These are phyloP conservation scores for Aspergillus tamarii DNA, from an alignment of 2,329 filamentous ascomycete species.

Conservation along the genomic window DNA sequence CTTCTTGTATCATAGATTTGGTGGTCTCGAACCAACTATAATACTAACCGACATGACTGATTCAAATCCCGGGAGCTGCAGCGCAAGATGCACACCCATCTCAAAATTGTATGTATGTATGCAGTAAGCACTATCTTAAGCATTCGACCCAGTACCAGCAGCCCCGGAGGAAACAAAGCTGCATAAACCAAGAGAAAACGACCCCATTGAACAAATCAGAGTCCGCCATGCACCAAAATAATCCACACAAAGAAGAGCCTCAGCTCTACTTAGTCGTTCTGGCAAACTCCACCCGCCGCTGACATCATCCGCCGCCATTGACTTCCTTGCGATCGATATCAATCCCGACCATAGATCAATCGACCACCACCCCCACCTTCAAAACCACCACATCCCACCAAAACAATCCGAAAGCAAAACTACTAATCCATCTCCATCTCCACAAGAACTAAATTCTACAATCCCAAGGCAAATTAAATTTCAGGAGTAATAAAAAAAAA, in stretches of 20 bases:
- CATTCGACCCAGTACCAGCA: not conserved
- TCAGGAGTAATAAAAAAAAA: not conserved
- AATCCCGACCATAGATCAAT: not conserved
- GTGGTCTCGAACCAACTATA: conserved; percentile 10
- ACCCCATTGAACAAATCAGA: not conserved
- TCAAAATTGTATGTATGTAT: not conserved
- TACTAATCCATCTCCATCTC: too few relatives aligned
- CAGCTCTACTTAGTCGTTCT: not conserved
- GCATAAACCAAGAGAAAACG: not conserved
- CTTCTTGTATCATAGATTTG: conserved; percentile 22
- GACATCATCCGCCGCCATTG: conserved; percentile 32
- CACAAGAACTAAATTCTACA: too few relatives aligned
- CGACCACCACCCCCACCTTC: not conserved
- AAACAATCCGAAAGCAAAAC: too few relatives aligned
- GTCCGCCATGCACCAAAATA: not conserved
- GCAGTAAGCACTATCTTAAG: not conserved
- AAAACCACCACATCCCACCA: not conserved
- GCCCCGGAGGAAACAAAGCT: not conserved
- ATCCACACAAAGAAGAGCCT: not conserved
- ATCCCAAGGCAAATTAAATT: not conserved
- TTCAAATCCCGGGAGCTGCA: not conserved
- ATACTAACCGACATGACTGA: conserved; percentile 4
- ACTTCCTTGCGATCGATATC: not conserved
- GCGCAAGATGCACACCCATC: not conserved
- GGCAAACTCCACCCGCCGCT: conserved; percentile 19